These are phyloP conservation scores for Amphirosellinia nigrospora DNA, from an alignment of 495 filamentous ascomycete species.

Conservation along the genomic window DNA sequence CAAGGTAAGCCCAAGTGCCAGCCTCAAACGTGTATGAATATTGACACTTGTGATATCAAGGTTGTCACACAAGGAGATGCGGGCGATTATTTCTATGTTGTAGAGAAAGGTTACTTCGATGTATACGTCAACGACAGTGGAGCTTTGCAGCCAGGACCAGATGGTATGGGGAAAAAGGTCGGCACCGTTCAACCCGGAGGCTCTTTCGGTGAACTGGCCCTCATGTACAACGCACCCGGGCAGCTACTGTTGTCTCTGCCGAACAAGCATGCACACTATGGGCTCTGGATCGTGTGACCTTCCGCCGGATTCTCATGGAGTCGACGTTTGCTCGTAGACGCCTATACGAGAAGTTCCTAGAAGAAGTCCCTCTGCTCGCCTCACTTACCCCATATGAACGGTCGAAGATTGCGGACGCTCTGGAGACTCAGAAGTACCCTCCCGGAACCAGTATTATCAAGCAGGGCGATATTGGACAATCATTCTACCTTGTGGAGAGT, in stretches of 20 bases:
- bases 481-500: constrained; percentile 89
- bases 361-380: constrained; percentile 89
- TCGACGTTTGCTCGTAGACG: constrained; percentile 93
- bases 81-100: constrained; percentile 97
- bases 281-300: constrained; percentile 94
- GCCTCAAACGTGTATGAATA: not conserved
- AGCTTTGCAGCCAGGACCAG: constrained; percentile 76
- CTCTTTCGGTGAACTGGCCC: constrained; percentile 94
- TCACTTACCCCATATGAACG: constrained; percentile 89
- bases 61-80: constrained; percentile 96
- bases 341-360: constrained; percentile 97
- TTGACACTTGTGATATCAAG: constrained; percentile 36
- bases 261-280: constrained; percentile 83
- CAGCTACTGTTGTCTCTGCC: constrained; percentile 90
- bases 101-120: constrained; percentile 89
- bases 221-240: constrained; percentile 99
- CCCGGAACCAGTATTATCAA: constrained; percentile 82
- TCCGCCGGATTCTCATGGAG: constrained; percentile 98
- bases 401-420: constrained; percentile 93
- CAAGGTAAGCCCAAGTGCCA: constrained; percentile 56
- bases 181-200: constrained; percentile 82
- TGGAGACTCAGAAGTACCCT: constrained; percentile 87
- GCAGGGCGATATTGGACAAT: constrained; percentile 89
- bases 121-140: constrained; percentile 88
- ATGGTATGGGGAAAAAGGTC: constrained; percentile 88